These are phyloP conservation scores for Arctium lappa DNA, from an alignment of 129 eudicot species.

Conservation along the genomic window DNA sequence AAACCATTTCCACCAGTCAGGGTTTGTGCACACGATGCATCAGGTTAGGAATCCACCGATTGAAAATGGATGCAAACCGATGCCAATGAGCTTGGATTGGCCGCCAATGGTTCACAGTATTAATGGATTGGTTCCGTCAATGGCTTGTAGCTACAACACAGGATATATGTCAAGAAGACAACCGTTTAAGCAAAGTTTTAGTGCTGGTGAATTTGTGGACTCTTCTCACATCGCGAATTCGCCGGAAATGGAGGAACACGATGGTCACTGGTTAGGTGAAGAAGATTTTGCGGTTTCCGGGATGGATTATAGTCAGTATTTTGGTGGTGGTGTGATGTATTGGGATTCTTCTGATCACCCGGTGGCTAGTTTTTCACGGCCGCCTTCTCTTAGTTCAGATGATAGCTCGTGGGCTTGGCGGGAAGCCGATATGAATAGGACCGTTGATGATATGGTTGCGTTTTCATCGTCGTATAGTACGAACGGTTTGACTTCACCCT, in stretches of 20 bases:
- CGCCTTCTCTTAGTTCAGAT: slow-evolving; percentile 96
- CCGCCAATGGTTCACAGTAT: slow-evolving; percentile 61
- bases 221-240: slow-evolving; percentile 24
- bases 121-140: slow-evolving; percentile 42
- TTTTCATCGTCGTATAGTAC: slow-evolving; percentile 92
- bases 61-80: slow-evolving; percentile 47
- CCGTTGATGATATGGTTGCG: slow-evolving; percentile 96
- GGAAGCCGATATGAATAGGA: slow-evolving; percentile 86
- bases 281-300: slow-evolving; percentile 76
- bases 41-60: slow-evolving; percentile 52
- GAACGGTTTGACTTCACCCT: slow-evolving; percentile 85
- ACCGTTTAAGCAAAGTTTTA: slow-evolving; percentile 40
- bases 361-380: slow-evolving; percentile 65
- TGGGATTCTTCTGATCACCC: slow-evolving; percentile 95
- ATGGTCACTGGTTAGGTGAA: slow-evolving; percentile 71
- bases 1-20: slow-evolving; percentile 64
- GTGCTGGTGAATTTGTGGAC: slow-evolving; percentile 2
- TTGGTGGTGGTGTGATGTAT: slow-evolving; percentile 98
- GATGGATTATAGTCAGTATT: slow-evolving; percentile 86
- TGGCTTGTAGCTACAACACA: slow-evolving; percentile 55
- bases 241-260: slow-evolving; percentile 66
- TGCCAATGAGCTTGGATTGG: slow-evolving; percentile 72
- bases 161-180: slow-evolving; percentile 54
- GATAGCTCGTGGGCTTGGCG: slow-evolving; percentile 99
- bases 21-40: slow-evolving; percentile 51